Percentiles rank a stretch among this genome's conserved stretches.
These are phyloP conservation scores for Sporobolus alterniflorus DNA, from an alignment of 202 grass and related monocot genomes.

Conservation along the genomic window DNA sequence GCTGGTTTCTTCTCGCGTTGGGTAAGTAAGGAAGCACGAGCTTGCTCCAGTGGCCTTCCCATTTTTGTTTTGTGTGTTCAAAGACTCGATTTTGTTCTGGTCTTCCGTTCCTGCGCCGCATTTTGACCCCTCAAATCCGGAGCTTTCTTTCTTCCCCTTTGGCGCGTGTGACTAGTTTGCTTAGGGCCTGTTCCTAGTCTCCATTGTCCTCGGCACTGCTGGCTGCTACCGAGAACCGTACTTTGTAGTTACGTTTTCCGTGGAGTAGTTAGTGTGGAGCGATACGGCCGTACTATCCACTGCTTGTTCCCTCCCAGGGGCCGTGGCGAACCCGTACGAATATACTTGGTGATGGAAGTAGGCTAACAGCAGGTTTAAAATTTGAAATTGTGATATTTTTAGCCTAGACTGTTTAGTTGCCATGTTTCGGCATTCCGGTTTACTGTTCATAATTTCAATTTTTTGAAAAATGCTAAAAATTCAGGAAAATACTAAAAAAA, in stretches of 20 bases:
- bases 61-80: background rate
- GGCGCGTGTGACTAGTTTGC: too few species aligned
- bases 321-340: background rate
- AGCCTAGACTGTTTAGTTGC: too few species aligned
- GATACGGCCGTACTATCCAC: background rate
- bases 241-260: background rate
- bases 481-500: too few species aligned
- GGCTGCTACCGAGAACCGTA: background rate
- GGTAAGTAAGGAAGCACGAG: background rate
- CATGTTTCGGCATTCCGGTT: too few species aligned
- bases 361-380: background rate
- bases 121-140: background rate
- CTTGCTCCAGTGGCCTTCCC: background rate
- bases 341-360: background rate
- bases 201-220: background rate
- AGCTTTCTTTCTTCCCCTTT: background rate
- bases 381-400: background rate
- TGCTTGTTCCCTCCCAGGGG: background rate
- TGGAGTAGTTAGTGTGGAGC: conserved; percentile 18
- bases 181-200: background rate
- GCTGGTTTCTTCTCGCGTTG: background rate
- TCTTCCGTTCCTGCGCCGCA: background rate
- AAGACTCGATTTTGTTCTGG: background rate
- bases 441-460: too few species aligned
- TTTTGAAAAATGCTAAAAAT: too few species aligned